Evolutionary conservation across 2,329 filamentous ascomycete species (phyloP), one percentile per base, ranked within the genome.

Genomic region (Neopestalotiopsis clavispora): DNA sequence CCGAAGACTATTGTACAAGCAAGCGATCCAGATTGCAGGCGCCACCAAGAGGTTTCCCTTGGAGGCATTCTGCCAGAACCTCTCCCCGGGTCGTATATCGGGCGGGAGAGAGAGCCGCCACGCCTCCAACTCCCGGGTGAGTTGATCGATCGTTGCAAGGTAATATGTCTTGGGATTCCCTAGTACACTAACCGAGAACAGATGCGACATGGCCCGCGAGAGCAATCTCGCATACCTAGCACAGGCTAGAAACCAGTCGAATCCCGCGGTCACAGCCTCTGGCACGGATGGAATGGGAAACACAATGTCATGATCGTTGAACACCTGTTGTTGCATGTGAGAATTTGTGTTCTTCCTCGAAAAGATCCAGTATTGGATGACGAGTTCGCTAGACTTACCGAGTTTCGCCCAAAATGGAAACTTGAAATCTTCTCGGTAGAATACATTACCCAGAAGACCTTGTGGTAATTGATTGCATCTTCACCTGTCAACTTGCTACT

Each of bases 221-320:
- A 80, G 64, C 0, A 79, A 65, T 0, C 77, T 73, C 0, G 73
- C 72, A 28, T 78, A 74, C 2, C 76, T 75, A 10, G 74, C 73
- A 1, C 69, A 67, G 5, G 73, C 64, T 3, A 79, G 66, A 52
- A 76, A 73, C 75, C 75, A 78, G 68, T 74, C 73, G 49, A 75
- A 71, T 6, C 74, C 76, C 1, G 70, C 73, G 2, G 73, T 68
- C 0, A 72, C 62, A 6, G 72, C 69, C 57, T 75, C 75, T 3
- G 73, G 71, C 2, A 75, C 68, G 3, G 61, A 10, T 1, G 78
- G 77, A 1, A 79, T 69, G 0, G 76, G 76, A n/a, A 75, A 76
- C 5, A 72, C 71, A 45, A 79, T 79, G 67, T 79, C 77, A 58
- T 75, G 72, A 68, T 79, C 78, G 28, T 77, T 71, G 45, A 79